Percentiles rank a stretch among this genome's conserved stretches.
Conservation (phyloP, 208 protist genomes). For the Kentomonas sorsogonicus region DNA sequence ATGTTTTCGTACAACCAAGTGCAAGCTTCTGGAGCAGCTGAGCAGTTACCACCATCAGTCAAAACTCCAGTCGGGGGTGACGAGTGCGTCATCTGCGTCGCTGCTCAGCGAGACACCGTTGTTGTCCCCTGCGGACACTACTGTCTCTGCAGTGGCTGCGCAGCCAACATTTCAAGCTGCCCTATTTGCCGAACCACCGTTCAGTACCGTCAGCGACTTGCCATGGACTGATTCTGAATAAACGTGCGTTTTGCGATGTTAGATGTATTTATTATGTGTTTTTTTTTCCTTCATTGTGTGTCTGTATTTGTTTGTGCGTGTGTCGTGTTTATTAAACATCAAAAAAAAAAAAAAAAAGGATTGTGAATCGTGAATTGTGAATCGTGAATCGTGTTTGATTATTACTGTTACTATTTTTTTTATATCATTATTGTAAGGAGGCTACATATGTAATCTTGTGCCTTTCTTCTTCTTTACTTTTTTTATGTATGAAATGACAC, state of each 20-base stretch:
- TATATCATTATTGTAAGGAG: background rate
- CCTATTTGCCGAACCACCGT: slow-evolving; percentile 44
- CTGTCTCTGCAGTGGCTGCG: slow-evolving; percentile 41
- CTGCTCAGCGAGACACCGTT: slow-evolving; percentile 26
- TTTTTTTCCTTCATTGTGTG: background rate
- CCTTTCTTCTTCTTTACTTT: background rate
- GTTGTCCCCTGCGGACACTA: slow-evolving; percentile 56
- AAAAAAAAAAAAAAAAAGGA: background rate
- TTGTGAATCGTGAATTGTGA: background rate
- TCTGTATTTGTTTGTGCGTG: background rate
- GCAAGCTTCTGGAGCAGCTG: no score
- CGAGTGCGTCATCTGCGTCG: slow-evolving; percentile 41
- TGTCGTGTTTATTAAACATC: background rate
- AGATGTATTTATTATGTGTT: background rate
- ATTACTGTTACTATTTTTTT: slow-evolving; percentile 1
- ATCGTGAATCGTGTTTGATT: background rate
- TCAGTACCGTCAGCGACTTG: slow-evolving; percentile 37
- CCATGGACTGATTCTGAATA: slow-evolving; percentile 4
- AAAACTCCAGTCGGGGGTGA: slow-evolving; percentile 17
- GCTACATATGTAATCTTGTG: background rate
- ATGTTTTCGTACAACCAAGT: slow-evolving; percentile 43
- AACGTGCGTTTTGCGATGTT: background rate
- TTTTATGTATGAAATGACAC: background rate
- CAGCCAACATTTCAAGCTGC: slow-evolving; percentile 38
- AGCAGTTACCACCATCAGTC: no score